Evolutionary conservation across 2,329 filamentous ascomycete species (phyloP).

Genomic region (Xylaria sp.): DNA sequence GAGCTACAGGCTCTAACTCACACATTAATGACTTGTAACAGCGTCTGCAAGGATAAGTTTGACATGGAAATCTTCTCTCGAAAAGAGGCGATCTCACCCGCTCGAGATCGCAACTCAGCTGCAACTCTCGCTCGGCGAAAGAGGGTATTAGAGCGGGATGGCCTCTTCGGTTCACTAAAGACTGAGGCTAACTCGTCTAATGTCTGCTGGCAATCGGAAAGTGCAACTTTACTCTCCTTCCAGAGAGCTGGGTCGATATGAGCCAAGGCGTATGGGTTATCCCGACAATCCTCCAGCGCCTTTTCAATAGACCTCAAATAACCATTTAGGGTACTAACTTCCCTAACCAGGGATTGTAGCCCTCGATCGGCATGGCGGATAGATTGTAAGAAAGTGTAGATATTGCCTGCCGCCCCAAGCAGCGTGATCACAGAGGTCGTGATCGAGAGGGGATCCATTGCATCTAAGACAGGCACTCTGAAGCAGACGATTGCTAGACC

Average conservation of each 20-base stretch:
- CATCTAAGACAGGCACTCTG: neutral
- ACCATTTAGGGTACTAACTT: constrained; percentile 22
- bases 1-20: constrained; percentile 3
- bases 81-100: constrained; percentile 27
- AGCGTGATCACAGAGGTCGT: constrained; percentile 26
- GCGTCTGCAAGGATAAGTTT: constrained; percentile 25
- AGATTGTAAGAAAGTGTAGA: constrained; percentile 24
- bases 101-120: constrained; percentile 26
- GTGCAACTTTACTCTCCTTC: constrained; percentile 29
- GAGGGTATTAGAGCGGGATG: constrained; percentile 23
- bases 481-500: neutral
- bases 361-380: constrained; percentile 25
- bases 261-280: constrained; percentile 20
- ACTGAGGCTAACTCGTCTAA: constrained; percentile 18
- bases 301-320: constrained; percentile 25
- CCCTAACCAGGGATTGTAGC: constrained; percentile 21
- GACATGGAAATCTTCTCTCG: constrained; percentile 31
- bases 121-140: constrained; percentile 25
- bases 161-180: constrained; percentile 22
- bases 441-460: constrained; percentile 31
- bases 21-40: constrained; percentile 30
- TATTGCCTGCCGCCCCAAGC: constrained; percentile 22
- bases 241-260: constrained; percentile 28
- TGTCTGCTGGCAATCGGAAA: constrained; percentile 26
- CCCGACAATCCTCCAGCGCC: constrained; percentile 25